Evolutionary conservation across 2,329 filamentous ascomycete genomes (phyloP).

Genomic region (Claviceps pazoutovae): DNA sequence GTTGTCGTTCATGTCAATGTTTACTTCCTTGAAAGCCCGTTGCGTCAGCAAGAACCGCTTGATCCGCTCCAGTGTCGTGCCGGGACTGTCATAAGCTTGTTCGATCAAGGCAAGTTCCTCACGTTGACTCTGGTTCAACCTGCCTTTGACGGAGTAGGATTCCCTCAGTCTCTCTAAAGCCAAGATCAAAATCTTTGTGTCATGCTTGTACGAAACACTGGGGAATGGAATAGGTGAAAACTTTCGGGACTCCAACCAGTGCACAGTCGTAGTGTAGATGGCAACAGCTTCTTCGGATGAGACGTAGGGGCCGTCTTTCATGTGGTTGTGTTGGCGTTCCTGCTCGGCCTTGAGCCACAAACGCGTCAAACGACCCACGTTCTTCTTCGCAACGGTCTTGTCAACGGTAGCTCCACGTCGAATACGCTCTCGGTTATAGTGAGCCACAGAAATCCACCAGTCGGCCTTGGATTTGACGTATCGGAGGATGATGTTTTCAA

Average conservation of each 20-base stretch:
- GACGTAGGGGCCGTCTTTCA: slow-evolving; percentile 97
- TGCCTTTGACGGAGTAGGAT: slow-evolving; percentile 93
- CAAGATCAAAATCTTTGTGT: slow-evolving; percentile 95
- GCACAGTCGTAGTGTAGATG: slow-evolving; percentile 96
- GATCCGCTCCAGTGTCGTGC: slow-evolving; percentile 88
- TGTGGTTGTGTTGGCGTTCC: slow-evolving; percentile 96
- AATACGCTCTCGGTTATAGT: slow-evolving; percentile 97
- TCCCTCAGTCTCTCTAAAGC: slow-evolving; percentile 86
- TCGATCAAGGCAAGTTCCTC: slow-evolving; percentile 95
- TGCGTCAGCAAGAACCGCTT: slow-evolving; percentile 96
- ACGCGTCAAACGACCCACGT: slow-evolving; percentile 82
- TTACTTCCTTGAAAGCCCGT: slow-evolving; percentile 96
- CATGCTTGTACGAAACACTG: slow-evolving; percentile 97
- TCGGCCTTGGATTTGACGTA: slow-evolving; percentile 99
- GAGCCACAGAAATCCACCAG: slow-evolving; percentile 98
- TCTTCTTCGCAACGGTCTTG: slow-evolving; percentile 99
- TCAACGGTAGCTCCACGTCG: slow-evolving; percentile 92
- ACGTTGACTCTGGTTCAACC: slow-evolving; percentile 92
- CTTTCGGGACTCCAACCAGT: slow-evolving; percentile 96
- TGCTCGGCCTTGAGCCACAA: slow-evolving; percentile 97
- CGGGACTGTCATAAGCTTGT: slow-evolving; percentile 94
- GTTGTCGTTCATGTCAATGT: slow-evolving; percentile 99
- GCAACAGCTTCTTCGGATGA: slow-evolving; percentile 97
- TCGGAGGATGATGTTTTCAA: slow-evolving; percentile 95
- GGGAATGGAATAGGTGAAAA: slow-evolving; percentile 98